phyloP scores from a whole-genome alignment of 148 eudicot genomes.

The Spergularia marina region DNA sequence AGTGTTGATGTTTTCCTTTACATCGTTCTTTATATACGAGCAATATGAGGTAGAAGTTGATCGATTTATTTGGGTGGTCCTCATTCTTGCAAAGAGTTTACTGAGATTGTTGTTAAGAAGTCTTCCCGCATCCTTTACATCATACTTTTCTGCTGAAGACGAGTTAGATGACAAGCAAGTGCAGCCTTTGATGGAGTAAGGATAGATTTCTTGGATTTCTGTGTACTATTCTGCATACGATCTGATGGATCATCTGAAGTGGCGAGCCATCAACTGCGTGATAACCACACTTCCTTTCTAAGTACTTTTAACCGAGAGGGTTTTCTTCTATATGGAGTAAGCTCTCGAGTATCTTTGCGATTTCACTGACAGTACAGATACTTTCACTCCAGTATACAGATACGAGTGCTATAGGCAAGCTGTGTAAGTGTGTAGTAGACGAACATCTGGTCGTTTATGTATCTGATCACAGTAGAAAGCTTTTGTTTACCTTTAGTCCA shows the following conservation, averaged over 20 bases:
- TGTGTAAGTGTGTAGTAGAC: too few species aligned
- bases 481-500: too few species aligned
- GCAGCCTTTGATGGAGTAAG: slow-evolving; percentile 2
- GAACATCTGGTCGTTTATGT: too few species aligned
- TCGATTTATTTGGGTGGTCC: slow-evolving; percentile 11
- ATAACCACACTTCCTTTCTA: background rate
- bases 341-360: background rate
- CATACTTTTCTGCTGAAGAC: slow-evolving; percentile 22
- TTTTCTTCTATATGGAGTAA: background rate
- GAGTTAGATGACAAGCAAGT: slow-evolving; percentile 14
- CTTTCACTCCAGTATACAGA: slow-evolving; percentile 6
- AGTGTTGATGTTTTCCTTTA: slow-evolving; percentile 68
- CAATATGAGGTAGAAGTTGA: slow-evolving; percentile 72
- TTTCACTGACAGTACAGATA: slow-evolving; percentile 6
- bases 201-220: background rate
- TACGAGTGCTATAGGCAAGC: background rate
- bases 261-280: slow-evolving; percentile 1
- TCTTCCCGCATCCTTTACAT: slow-evolving; percentile 27
- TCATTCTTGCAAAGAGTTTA: slow-evolving; percentile 20
- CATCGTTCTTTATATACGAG: slow-evolving; percentile 69
- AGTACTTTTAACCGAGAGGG: background rate
- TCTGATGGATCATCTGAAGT: slow-evolving; percentile 8
- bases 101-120: slow-evolving; percentile 25
- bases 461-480: too few species aligned
- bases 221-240: background rate